Percentiles rank a stretch among this genome's conserved stretches.
Evolutionary conservation across 257 asterid species (phyloP).

Genomic region (Jacaranda copaia): DNA sequence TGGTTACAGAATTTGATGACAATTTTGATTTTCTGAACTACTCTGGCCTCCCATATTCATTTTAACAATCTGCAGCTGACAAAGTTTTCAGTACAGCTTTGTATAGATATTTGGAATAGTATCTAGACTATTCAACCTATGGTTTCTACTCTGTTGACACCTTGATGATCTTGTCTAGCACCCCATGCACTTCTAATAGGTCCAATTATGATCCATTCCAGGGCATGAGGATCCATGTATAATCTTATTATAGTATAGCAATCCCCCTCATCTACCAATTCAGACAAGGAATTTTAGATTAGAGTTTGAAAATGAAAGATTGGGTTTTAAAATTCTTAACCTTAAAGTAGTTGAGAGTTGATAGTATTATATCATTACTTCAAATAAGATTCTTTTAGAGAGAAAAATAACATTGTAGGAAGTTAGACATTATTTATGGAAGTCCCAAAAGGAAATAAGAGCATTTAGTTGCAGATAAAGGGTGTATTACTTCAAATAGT

Average conservation of each 20-base stretch:
- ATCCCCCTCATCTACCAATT: neutral
- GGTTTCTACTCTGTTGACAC: neutral
- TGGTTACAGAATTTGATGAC: too few species aligned
- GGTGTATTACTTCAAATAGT: constrained; percentile 1
- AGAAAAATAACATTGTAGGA: neutral
- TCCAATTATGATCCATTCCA: too few species aligned
- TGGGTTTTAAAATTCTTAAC: neutral
- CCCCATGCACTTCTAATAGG: neutral
- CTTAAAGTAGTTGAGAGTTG: neutral
- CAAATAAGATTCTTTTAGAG: neutral
- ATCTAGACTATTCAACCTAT: neutral
- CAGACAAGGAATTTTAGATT: neutral
- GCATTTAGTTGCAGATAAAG: neutral
- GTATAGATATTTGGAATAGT: neutral
- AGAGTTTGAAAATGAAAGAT: neutral
- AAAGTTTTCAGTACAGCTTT: too few species aligned
- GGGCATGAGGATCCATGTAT: neutral
- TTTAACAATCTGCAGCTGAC: too few species aligned
- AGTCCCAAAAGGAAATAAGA: neutral
- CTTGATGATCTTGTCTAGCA: neutral
- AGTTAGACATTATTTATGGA: constrained; percentile 10
- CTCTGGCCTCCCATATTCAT: too few species aligned
- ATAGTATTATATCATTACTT: neutral
- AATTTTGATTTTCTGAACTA: too few species aligned
- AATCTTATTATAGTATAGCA: neutral